phyloP scores from a whole-genome alignment of 257 asterid genomes.

The Plantago elongata region DNA sequence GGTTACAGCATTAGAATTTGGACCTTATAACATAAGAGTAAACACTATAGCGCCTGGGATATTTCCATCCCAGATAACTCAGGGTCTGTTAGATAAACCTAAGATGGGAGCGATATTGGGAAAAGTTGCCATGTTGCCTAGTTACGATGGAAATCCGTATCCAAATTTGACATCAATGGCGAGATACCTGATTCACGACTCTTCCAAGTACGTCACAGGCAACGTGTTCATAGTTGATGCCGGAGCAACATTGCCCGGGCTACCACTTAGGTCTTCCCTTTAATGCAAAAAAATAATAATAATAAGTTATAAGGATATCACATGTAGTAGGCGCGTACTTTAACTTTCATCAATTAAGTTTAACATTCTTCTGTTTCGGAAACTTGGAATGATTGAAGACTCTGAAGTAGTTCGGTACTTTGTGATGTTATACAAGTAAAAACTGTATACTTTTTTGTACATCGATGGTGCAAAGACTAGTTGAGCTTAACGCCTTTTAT shows the following conservation, averaged over 20 bases:
- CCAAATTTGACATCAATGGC: conserved; percentile 26
- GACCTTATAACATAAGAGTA: conserved; percentile 29
- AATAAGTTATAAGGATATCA: too few species aligned
- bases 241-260: conserved; percentile 8
- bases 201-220: conserved; percentile 22
- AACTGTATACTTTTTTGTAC: too few species aligned
- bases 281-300: background rate
- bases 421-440: too few species aligned
- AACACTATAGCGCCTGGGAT: conserved; percentile 39
- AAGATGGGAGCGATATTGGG: conserved; percentile 26
- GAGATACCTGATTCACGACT: conserved; percentile 24
- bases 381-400: too few species aligned
- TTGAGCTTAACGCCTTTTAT: too few species aligned
- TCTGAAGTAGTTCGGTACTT: too few species aligned
- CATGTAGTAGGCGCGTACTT: too few species aligned
- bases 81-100: conserved; percentile 17
- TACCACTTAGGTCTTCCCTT: conserved; percentile 28
- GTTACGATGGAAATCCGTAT: conserved; percentile 21
- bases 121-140: conserved; percentile 16
- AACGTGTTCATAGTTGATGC: conserved; percentile 26
- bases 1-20: conserved; percentile 40
- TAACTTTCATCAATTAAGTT: too few species aligned
- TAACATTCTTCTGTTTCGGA: too few species aligned
- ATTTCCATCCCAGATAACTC: conserved; percentile 35
- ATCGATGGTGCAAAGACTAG: too few species aligned